Base-by-base conservation (phyloP, 2,329 filamentous ascomycete genomes). In the Metarhizium rileyi region DNA sequence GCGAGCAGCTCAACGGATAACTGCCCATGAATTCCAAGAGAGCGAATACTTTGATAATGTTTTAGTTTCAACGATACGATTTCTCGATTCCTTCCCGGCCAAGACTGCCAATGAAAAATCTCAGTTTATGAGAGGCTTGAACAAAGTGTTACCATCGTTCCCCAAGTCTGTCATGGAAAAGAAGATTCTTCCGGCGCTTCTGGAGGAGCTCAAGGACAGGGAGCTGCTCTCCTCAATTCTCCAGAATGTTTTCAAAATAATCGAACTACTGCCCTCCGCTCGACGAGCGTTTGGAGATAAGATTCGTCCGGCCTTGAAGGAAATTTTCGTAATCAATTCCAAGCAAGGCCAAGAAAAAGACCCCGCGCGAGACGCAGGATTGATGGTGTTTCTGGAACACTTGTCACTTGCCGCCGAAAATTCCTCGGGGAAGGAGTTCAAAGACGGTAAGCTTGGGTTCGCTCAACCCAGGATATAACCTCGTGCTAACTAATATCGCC, bases 31-130 rank as follows among this genome's bases (percentile, higher is more conserved):
- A 59, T 97, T 98, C 58, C 93, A 98, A 63, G 82, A 96, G 65
- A 94, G 90, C 61, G 84, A 88, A 56, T 98, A 94, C 64, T 98
- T 98, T 63, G 90, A 98, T 68, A 98, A 97, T 61, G 87, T 97
- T 43, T 75, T 98, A 4, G 89, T 98, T 22, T 95, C 90, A 0
- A 96, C 93, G 0, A 95, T 98, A 54, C 87, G 93, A 12, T 98
- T 98, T 62, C 73, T 98, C 25, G 93, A 98, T 59, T 80, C 84
- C 0, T 81, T 98, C 52, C 91, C 93, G 0, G 87, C 88, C 30
- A 98, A 98, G 70, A 95, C 90, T 1, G 78, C 87, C 0, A 87
- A 81, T 54, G 93, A 98, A 62, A 98, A 98, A 65, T 78, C 85
- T 6, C 84, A 90, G 51, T 98, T 98, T 64, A 80, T 98, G 77